These are phyloP conservation scores for Daldinia grandis DNA, from an alignment of 495 filamentous ascomycete genomes.

Conservation along the genomic window DNA sequence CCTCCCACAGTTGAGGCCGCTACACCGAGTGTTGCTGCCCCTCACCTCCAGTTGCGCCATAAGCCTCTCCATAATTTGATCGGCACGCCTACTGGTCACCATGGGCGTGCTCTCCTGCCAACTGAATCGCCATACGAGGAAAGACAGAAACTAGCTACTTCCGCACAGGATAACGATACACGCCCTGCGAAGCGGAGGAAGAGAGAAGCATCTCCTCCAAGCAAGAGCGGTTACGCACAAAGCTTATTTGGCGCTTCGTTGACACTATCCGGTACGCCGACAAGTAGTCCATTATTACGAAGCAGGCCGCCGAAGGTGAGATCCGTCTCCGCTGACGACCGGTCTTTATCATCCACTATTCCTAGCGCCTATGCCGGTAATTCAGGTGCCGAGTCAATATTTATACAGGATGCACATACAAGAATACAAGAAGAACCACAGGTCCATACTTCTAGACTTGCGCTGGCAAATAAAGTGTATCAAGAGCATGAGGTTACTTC, in stretches of 20 bases:
- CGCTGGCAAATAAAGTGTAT: neutral
- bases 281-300: slow-evolving; percentile 48
- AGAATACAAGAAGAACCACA: neutral
- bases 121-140: slow-evolving; percentile 61
- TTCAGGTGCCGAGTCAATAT: neutral
- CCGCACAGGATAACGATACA: slow-evolving; percentile 20
- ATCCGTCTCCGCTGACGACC: slow-evolving; percentile 21
- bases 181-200: slow-evolving; percentile 51
- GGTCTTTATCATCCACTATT: slow-evolving; percentile 12
- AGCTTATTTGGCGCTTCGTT: slow-evolving; percentile 60
- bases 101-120: slow-evolving; percentile 59
- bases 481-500: neutral
- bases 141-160: slow-evolving; percentile 44
- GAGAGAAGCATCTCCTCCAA: slow-evolving; percentile 48
- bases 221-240: slow-evolving; percentile 61
- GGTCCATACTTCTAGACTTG: neutral
- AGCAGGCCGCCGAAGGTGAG: slow-evolving; percentile 25
- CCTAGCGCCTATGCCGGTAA: slow-evolving; percentile 4
- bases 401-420: neutral
- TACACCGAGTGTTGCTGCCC: slow-evolving; percentile 12
- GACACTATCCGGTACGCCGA: slow-evolving; percentile 52
- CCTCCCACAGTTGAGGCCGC: slow-evolving; percentile 10
- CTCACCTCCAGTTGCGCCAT: slow-evolving; percentile 50
- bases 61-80: slow-evolving; percentile 57
- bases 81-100: slow-evolving; percentile 58